Percentiles rank a stretch among this genome's conserved stretches.
These are phyloP conservation scores for Leccinum pachyderme DNA, from an alignment of 1,284 basidiomycete species.

Conservation along the genomic window DNA sequence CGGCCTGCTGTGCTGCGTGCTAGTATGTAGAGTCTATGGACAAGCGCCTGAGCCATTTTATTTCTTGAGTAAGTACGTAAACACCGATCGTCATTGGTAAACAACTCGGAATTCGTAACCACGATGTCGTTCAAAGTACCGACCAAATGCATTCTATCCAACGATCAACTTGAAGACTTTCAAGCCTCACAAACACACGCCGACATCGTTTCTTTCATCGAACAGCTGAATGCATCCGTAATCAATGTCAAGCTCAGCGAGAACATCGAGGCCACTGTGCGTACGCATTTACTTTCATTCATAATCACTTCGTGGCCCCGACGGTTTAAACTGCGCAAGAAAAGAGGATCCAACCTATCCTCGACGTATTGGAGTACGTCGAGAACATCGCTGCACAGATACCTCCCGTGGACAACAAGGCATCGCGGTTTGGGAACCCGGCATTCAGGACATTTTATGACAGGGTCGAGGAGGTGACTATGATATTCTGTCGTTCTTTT, in stretches of 20 bases:
- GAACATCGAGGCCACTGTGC: constrained; percentile 54
- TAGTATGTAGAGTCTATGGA: no score
- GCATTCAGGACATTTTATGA: constrained; percentile 94
- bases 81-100: no score
- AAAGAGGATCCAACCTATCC: constrained; percentile 63
- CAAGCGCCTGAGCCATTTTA: no score
- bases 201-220: constrained; percentile 73
- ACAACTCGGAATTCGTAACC: constrained; percentile 1
- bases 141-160: constrained; percentile 78
- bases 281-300: constrained; percentile 20
- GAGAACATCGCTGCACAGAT: constrained; percentile 65
- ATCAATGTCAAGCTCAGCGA: constrained; percentile 78
- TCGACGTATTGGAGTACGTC: constrained; percentile 67
- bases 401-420: constrained; percentile 88
- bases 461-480: constrained; percentile 66
- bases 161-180: constrained; percentile 81
- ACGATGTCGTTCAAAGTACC: constrained; percentile 38
- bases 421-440: constrained; percentile 95
- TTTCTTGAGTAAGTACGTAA: no score
- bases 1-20: no score
- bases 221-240: constrained; percentile 75
- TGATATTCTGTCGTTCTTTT: not conserved
- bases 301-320: constrained; percentile 2
- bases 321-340: constrained; percentile 15
- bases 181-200: constrained; percentile 72